These are phyloP conservation scores for Umbelopsis vinacea DNA, from an alignment of 192 early-diverging fungal species.

Conservation along the genomic window DNA sequence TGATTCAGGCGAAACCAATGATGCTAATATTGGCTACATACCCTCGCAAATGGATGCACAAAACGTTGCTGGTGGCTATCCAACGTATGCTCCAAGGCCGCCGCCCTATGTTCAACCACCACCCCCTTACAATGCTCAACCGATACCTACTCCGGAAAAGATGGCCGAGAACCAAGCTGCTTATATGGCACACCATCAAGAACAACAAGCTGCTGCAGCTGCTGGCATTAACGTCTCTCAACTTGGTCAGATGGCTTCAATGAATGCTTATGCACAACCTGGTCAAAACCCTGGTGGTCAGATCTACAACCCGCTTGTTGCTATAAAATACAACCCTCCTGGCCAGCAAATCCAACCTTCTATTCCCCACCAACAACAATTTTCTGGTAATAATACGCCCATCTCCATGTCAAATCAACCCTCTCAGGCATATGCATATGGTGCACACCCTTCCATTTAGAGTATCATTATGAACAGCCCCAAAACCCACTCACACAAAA, in stretches of 20 bases:
- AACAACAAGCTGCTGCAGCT: background rate
- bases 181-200: background rate
- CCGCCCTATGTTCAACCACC: background rate
- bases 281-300: constrained; percentile 23
- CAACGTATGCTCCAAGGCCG: background rate
- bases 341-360: constrained; percentile 8
- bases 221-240: background rate
- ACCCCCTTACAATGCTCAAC: constrained; percentile 5
- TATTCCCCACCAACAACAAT: background rate
- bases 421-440: background rate
- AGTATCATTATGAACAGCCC: background rate
- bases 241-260: constrained; percentile 1
- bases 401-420: background rate
- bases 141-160: constrained; percentile 6
- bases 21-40: constrained; percentile 17
- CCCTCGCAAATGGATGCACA: constrained; percentile 8
- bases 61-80: background rate
- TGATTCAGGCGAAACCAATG: background rate
- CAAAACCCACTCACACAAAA: too few species aligned
- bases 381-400: constrained; percentile 3
- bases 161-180: constrained; percentile 6
- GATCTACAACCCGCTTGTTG: constrained; percentile 12
- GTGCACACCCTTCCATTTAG: background rate
- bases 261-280: constrained; percentile 17
- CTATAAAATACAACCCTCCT: constrained; percentile 9